Evolutionary conservation across 2,329 filamentous ascomycete species (phyloP), one percentile per base, ranked within the genome.

Genomic region (Ophiostoma triangulosporum): DNA sequence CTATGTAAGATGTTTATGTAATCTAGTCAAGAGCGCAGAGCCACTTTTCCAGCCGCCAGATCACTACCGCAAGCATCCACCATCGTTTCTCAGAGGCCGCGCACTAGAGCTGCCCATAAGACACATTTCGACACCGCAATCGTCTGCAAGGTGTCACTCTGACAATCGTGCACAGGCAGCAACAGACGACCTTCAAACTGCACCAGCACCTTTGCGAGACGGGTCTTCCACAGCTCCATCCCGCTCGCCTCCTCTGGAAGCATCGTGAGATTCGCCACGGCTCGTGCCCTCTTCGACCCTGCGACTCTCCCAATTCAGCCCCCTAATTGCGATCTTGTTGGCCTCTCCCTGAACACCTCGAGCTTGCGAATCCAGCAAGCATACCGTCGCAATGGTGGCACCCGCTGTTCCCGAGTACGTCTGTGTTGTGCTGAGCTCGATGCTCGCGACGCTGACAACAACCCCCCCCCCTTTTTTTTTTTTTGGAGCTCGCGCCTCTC

Each of bases 361-460:
- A 38, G 40, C 51, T 48, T 55, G 50, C 36, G 46, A 15, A 24
- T 45, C 33, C 20, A 29, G 24, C 27, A 46, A 14, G 26, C 15
- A 46, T 17, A 5, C 27, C 35, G 26, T 49, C 72, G 71, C 70
- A 64, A 86, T 86, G 83, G 77, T 86, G 67, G 78, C 80, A 70
- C 84, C 84, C 67, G 83, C 83, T 65, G 81, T 88, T 59, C 84
- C 84, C 61, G 84, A 88, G 84, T 88, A 73, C 64, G 81, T 71
- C 26, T 8, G n/a, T 12, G n/a, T 17, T 27, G n/a, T 32, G 45
- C 26, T 48, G 8, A 4, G n/a, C 45, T 17, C 20, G 14, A 45
- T 15, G 22, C 24, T 45, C 14, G n/a, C 24, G 24, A 24, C 40
- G 14, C 51, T 15, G 4, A 20, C 20, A 8, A n/a, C 14, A 12